Percentiles rank a stretch among this genome's conserved stretches.
phyloP scores from a whole-genome alignment of 2,329 filamentous ascomycete genomes.

The Alternaria brassicae region DNA sequence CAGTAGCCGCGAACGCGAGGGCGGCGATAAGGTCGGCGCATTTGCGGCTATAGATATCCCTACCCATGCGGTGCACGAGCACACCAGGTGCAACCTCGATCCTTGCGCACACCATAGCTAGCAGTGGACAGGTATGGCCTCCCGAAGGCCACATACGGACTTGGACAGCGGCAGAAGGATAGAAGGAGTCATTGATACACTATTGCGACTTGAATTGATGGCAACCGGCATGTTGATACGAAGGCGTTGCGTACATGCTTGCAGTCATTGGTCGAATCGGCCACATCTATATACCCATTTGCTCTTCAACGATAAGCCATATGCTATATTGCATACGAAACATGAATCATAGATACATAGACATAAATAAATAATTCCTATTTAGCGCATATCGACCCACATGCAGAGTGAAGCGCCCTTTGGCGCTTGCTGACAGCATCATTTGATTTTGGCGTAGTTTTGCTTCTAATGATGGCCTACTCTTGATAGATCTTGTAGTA shows the following conservation, averaged over 20 bases:
- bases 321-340: conserved; percentile 1
- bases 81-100: neutral
- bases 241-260: conserved; percentile 4
- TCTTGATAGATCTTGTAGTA: too few relatives aligned
- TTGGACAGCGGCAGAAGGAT: neutral
- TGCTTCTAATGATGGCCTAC: too few relatives aligned
- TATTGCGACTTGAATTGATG: neutral
- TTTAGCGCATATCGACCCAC: neutral
- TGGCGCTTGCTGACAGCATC: too few relatives aligned
- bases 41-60: neutral
- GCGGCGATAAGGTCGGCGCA: neutral
- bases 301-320: neutral
- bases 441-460: too few relatives aligned
- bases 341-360: neutral
- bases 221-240: neutral
- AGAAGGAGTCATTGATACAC: neutral
- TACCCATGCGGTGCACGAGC: neutral
- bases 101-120: neutral
- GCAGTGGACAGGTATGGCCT: neutral
- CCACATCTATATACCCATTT: conserved; percentile 15
- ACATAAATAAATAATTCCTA: neutral
- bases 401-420: too few relatives aligned
- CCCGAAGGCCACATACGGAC: neutral
- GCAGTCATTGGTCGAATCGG: neutral
- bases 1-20: neutral